A percentile compares a stretch with the other conserved stretches of the same genome.
Conservation (phyloP, 176 grass and related monocot species). For the Sorghum bicolor region DNA sequence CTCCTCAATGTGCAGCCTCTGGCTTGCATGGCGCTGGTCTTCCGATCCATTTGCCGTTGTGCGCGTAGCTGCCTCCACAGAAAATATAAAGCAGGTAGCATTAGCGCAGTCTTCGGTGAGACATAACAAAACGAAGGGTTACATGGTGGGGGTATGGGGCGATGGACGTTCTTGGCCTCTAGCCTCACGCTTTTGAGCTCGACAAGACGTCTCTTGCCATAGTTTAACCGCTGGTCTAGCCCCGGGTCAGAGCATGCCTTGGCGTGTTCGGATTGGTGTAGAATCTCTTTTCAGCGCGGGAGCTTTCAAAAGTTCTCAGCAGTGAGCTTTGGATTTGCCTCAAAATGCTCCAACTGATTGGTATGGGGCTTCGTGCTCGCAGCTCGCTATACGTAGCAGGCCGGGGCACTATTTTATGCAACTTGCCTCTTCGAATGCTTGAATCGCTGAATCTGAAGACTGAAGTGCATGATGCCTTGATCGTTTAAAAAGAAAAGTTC, state of each 20-base stretch:
- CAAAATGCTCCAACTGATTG: conserved; percentile 19
- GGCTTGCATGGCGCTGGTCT: not conserved
- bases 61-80: not conserved
- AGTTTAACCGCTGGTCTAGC: conserved; percentile 25
- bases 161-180: conserved; percentile 21
- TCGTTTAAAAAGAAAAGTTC: not conserved
- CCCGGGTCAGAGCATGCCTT: not conserved
- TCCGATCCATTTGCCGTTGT: not conserved
- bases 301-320: conserved; percentile 13
- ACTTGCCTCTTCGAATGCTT: not conserved
- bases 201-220: conserved; percentile 40
- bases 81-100: not conserved
- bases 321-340: conserved; percentile 39
- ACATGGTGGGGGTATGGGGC: not conserved
- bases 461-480: not conserved
- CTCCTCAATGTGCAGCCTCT: not conserved
- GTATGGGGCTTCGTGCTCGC: not conserved
- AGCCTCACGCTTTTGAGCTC: conserved; percentile 24
- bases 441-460: conserved; percentile 1
- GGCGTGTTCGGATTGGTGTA: conserved; percentile 38
- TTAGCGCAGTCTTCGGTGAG: not conserved
- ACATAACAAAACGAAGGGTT: not conserved
- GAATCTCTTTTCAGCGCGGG: conserved; percentile 39
- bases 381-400: not conserved
- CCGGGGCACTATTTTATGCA: not conserved